phyloP scores from a whole-genome alignment of 2,329 filamentous ascomycete genomes.

The Ceratocystis lukuohia region DNA sequence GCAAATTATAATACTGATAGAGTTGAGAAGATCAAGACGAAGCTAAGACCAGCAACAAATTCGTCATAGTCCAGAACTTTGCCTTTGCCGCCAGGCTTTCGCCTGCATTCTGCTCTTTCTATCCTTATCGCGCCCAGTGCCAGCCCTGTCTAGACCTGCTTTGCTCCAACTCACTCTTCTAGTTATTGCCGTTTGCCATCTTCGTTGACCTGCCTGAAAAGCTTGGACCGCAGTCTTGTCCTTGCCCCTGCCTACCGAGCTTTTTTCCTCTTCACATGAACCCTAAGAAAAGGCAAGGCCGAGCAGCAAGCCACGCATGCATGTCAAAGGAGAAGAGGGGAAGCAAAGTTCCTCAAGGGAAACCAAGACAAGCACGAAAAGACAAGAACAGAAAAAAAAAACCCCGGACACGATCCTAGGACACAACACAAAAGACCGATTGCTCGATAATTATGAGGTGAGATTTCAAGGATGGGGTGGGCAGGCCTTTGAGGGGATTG shows the following conservation, averaged over 20 bases:
- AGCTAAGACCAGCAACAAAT: background rate
- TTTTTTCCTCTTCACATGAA: background rate
- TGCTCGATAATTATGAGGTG: background rate
- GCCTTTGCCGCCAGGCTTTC: background rate
- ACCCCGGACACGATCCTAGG: background rate
- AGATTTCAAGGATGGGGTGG: background rate
- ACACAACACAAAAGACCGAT: background rate
- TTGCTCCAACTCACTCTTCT: background rate
- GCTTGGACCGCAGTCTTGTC: background rate
- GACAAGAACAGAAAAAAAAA: background rate
- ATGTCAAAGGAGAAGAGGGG: conserved; percentile 5
- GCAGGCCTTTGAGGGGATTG: no score
- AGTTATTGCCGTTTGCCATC: background rate
- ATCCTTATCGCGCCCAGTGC: background rate
- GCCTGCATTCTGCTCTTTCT: background rate
- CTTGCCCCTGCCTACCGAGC: background rate
- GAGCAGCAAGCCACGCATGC: background rate
- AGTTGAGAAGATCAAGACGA: background rate
- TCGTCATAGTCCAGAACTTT: background rate
- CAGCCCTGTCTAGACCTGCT: background rate
- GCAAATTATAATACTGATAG: background rate
- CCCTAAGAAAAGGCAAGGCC: conserved; percentile 1
- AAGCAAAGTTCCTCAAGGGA: background rate
- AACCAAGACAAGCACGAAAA: background rate
- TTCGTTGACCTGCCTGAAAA: background rate